Evolutionary conservation across 1,284 basidiomycete genomes (phyloP).

Genomic region (Melampsora larici-populina): DNA sequence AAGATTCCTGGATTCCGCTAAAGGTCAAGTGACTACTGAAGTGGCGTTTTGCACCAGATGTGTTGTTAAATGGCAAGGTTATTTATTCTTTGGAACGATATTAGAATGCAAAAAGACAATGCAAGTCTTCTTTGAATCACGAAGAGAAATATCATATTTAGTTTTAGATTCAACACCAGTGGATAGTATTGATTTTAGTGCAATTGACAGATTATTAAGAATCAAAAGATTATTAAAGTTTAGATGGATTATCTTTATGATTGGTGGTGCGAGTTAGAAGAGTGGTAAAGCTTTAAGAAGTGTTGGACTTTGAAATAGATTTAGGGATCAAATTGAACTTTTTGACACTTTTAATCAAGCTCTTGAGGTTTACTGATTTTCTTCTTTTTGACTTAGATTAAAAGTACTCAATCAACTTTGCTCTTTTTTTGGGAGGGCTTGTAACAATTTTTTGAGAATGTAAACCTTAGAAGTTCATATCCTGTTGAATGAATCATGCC

Average conservation of each 20-base stretch:
- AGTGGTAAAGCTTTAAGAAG: constrained; percentile 69
- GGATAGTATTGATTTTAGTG: constrained; percentile 82
- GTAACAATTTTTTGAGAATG: constrained; percentile 50
- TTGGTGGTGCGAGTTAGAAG: constrained; percentile 69
- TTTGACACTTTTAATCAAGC: constrained; percentile 84
- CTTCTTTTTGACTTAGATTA: too few relatives aligned
- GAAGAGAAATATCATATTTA: constrained; percentile 83
- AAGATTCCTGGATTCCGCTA: constrained; percentile 56
- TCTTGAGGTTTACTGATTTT: constrained; percentile 61
- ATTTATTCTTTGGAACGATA: constrained; percentile 88
- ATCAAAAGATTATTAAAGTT: constrained; percentile 76
- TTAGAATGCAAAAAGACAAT: constrained; percentile 59
- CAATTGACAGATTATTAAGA: constrained; percentile 90
- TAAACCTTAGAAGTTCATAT: constrained; percentile 55
- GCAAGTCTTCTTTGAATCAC: constrained; percentile 68
- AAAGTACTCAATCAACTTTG: too few relatives aligned
- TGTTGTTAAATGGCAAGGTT: constrained; percentile 55
- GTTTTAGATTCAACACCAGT: constrained; percentile 81
- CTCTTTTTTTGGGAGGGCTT: too few relatives aligned
- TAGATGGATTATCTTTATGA: constrained; percentile 75
- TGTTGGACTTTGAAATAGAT: constrained; percentile 69
- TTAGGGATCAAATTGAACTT: constrained; percentile 67
- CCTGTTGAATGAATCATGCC: constrained; percentile 44
- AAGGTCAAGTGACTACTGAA: too few relatives aligned
- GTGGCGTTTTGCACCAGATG: too few relatives aligned